Base-by-base conservation (phyloP, 169 alveolate species). In the Eimeria sp. region DNA sequence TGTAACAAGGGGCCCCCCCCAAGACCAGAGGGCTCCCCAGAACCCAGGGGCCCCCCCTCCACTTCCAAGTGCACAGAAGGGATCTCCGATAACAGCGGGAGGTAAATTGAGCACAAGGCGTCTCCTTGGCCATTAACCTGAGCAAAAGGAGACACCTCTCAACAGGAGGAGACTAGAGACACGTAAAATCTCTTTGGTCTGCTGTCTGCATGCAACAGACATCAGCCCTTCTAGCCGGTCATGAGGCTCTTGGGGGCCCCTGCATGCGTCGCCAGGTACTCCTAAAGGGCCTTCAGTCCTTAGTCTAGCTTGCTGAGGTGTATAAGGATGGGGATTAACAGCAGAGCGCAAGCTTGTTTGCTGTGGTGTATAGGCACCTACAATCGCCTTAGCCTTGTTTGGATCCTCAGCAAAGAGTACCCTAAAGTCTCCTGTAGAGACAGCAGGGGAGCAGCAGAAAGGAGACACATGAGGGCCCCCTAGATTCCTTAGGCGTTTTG, bases 331-430 rank as follows among this genome's bases (percentile, higher is more conserved):
- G 61, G 61, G 61, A 14, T 11, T 14, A 54, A 4, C 16, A 11
- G 61, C 61, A 11, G 61, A 54, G 10, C 20, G 4, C 61, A 14
- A 11, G 4, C 40, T 73, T 13, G 10, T 30, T 18, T 13, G 49
- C 13, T 40, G 49, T 5, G 47, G 49, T 40, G 86, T 2, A 10
- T 75, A 9, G 9, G 43, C 40, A 51, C 89, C 30, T 82, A 82
- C 89, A 54, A 82, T 82, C 16, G 89, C 89, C 51, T 82, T 70
- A 22, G 40, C 89, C 18, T 82, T 82, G 73, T 82, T 47, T 22
- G 89, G 89, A 51, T 82, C 89, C 72, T 82, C 89, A 25, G 89
- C 89, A 27, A 82, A 49, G 89, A 27, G 89, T 5, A 82, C 70
- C 11, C 89, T 5, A n/a, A 82, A 82, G 72, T 82, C 89, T 22